These are phyloP conservation scores for Scolecobasidium constrictum DNA, from an alignment of 2,329 filamentous ascomycete genomes.

Conservation along the genomic window DNA sequence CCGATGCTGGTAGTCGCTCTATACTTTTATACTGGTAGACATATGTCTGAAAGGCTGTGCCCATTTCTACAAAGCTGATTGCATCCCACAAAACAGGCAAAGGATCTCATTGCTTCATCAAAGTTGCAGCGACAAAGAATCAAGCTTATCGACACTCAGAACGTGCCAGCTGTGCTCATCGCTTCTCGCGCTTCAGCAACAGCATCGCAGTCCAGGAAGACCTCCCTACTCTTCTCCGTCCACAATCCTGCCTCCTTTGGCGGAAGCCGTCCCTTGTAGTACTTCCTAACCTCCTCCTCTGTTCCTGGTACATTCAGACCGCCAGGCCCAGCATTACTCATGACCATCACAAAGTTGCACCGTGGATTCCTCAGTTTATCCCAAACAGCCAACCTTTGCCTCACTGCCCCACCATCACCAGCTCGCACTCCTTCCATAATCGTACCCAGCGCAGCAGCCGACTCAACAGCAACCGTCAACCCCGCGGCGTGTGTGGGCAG, in stretches of 20 bases:
- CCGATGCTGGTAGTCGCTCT: too few relatives aligned
- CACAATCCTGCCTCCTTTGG: not conserved
- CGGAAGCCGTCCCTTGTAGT: not conserved
- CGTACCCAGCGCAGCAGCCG: not conserved
- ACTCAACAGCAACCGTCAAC: constrained; percentile 1
- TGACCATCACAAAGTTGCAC: constrained; percentile 2
- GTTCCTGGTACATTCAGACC: not conserved
- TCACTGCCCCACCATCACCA: not conserved
- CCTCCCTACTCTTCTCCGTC: not conserved
- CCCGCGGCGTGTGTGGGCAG: constrained; percentile 3
- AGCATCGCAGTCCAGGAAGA: not conserved
- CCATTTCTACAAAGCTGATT: too few relatives aligned
- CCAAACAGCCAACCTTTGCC: not conserved
- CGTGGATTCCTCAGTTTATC: not conserved
- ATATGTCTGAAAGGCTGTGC: too few relatives aligned
- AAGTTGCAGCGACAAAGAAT: too few relatives aligned
- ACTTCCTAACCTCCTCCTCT: constrained; percentile 1
- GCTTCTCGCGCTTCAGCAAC: not conserved
- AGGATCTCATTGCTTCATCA: too few relatives aligned
- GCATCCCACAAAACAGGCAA: too few relatives aligned
- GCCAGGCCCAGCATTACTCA: constrained; percentile 2
- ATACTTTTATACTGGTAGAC: too few relatives aligned
- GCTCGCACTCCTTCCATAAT: not conserved
- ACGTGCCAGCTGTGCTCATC: too few relatives aligned
- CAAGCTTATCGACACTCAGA: too few relatives aligned